A percentile compares a stretch with the other conserved stretches of the same genome.
These are phyloP conservation scores for Akanthomyces muscarius DNA, from an alignment of 2,329 filamentous ascomycete genomes.

Conservation along the genomic window DNA sequence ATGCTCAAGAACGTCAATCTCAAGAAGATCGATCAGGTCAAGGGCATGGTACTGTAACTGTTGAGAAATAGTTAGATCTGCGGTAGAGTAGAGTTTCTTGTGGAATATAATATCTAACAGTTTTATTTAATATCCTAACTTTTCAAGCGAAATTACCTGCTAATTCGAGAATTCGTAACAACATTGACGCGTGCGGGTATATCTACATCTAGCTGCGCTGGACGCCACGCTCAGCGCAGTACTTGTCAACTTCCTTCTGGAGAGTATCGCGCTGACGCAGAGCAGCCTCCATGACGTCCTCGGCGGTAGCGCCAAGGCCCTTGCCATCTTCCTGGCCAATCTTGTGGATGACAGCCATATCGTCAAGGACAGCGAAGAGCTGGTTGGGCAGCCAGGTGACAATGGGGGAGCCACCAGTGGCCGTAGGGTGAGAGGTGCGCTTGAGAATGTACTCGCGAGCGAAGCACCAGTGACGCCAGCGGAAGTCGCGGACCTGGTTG, in stretches of 20 bases:
- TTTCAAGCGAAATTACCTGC: neutral
- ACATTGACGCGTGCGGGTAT: conserved; percentile 3
- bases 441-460: conserved; percentile 81
- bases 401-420: conserved; percentile 76
- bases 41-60: conserved; percentile 21
- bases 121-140: conserved; percentile 10
- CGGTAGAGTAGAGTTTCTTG: neutral
- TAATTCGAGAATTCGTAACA: neutral
- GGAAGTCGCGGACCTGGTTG: conserved; percentile 74
- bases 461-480: conserved; percentile 84
- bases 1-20: conserved; percentile 31
- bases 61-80: neutral
- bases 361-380: conserved; percentile 65
- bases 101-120: neutral
- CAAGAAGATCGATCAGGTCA: conserved; percentile 29
- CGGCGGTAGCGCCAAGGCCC: conserved; percentile 43
- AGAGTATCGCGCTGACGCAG: conserved; percentile 61
- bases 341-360: conserved; percentile 61
- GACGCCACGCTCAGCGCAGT: conserved; percentile 60
- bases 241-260: conserved; percentile 70
- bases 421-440: conserved; percentile 69
- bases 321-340: conserved; percentile 35
- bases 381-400: conserved; percentile 84
- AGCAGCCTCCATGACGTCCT: conserved; percentile 65
- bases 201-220: conserved; percentile 14